Evolutionary conservation across 148 eudicot species (phyloP), one percentile per base, ranked within the genome.

Genomic region (Chenopodium berlandieri): DNA sequence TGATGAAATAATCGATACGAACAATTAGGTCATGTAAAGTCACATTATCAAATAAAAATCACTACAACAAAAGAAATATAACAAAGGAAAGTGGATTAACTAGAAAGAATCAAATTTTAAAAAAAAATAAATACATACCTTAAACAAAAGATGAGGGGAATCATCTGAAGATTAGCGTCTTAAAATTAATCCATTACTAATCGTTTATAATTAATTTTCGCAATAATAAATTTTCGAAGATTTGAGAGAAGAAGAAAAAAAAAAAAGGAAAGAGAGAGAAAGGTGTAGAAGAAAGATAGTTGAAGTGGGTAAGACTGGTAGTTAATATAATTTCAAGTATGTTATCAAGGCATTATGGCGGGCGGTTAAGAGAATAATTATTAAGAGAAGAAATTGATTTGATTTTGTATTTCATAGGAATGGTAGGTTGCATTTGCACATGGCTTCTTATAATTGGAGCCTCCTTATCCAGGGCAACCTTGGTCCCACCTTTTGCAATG

Each of bases 401-500:
- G 8, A 7, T 44, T 73, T 44, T 44, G 13, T 14, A 25, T 50
- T 58, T 47, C 71, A 63, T 34, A 37, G 8, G 44, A 37, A 37
- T 37, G 44, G 8, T 37, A 37, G 44, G 44, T 37, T 37, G 44
- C 44, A 6, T 37, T 37, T 37, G 8, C 44, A 37, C 44, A 37
- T 77, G 79, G 32, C 79, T 22, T 0, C 25, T 22, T 76, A 60
- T 60, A 31, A 34, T 76, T 76, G 79, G 79, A 9, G 7, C 19
- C 2, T 30, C 32, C 65, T 22, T 62, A 23, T 37, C 78, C 11
- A 27, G 20, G 56, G 60, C 60, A 12, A 37, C 52, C 1, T 19
- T 60, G 79, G 68, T 17, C 79, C 77, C 64, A 75, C 63, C 37
- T 27, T 67, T 30, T 30, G 13, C 52, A 48, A 48, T 37, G 8